phyloP scores from a whole-genome alignment of 495 filamentous ascomycete species.

The Penicillium longicatenatum region DNA sequence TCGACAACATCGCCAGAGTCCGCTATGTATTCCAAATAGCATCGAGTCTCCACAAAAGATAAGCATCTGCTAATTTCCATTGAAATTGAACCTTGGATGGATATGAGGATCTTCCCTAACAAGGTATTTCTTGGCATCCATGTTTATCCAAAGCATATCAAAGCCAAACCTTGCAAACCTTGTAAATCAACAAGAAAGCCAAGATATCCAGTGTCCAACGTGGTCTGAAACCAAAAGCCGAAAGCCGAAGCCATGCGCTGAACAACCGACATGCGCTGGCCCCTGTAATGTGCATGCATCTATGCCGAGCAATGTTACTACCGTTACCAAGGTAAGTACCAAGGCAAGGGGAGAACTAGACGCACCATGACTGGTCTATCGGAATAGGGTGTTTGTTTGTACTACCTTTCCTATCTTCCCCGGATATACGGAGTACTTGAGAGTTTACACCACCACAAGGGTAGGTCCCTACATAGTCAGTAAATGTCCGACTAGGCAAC shows the following conservation, averaged over 20 bases:
- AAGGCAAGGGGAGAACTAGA: constrained; percentile 4
- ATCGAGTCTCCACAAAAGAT: neutral
- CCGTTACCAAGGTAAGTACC: neutral
- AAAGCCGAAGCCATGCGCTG: constrained; percentile 12
- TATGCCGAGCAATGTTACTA: constrained; percentile 11
- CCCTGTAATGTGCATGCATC: constrained; percentile 9
- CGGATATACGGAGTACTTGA: neutral
- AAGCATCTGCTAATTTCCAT: constrained; percentile 1
- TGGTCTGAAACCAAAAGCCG: constrained; percentile 19
- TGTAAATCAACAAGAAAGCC: neutral
- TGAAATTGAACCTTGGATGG: constrained; percentile 2
- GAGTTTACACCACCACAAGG: neutral
- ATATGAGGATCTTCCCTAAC: neutral
- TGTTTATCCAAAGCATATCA: no score
- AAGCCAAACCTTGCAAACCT: no score
- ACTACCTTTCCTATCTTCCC: neutral
- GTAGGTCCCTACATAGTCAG: neutral
- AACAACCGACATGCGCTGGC: constrained; percentile 4
- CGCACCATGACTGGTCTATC: neutral
- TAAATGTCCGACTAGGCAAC: neutral
- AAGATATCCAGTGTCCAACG: constrained; percentile 7
- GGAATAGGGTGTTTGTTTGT: constrained; percentile 6
- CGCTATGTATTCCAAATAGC: constrained; percentile 3
- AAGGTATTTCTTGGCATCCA: neutral
- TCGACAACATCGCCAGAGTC: neutral